Evolutionary conservation across 495 filamentous ascomycete species (phyloP).

Genomic region (Hypoxylon crocopeplum): DNA sequence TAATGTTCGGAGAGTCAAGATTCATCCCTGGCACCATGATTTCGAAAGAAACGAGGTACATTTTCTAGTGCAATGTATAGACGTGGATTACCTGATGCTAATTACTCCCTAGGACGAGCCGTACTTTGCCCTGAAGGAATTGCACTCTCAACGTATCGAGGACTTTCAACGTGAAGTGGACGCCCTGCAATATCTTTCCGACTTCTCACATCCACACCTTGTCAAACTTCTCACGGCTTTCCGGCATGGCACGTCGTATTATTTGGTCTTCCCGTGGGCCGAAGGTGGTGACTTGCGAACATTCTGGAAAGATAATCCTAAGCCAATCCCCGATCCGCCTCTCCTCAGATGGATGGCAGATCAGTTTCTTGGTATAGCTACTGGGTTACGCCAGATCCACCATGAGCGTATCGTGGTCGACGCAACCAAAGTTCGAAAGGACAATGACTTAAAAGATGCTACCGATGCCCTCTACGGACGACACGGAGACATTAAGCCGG

Average conservation of each 20-base stretch:
- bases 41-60: conserved; percentile 8
- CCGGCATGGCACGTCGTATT: conserved; percentile 20
- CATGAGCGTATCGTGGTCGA: background rate
- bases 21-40: conserved; percentile 18
- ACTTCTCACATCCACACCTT: conserved; percentile 1
- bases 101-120: conserved; percentile 7
- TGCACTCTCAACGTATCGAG: background rate
- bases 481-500: conserved; percentile 39
- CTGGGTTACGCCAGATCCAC: conserved; percentile 27
- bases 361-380: conserved; percentile 26
- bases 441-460: background rate
- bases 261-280: conserved; percentile 38
- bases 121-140: conserved; percentile 18
- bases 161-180: conserved; percentile 26
- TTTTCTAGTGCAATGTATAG: background rate
- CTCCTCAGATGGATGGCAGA: conserved; percentile 13
- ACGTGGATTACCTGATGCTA: background rate
- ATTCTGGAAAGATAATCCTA: conserved; percentile 26
- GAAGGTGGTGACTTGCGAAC: conserved; percentile 27
- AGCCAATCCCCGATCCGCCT: conserved; percentile 1
- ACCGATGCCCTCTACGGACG: conserved; percentile 4
- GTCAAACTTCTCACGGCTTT: conserved; percentile 27
- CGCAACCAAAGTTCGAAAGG: background rate
- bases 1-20: conserved; percentile 15
- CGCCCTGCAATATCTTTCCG: conserved; percentile 4